Evolutionary conservation across 345 rosid species (phyloP).

Genomic region (Populus davidiana): DNA sequence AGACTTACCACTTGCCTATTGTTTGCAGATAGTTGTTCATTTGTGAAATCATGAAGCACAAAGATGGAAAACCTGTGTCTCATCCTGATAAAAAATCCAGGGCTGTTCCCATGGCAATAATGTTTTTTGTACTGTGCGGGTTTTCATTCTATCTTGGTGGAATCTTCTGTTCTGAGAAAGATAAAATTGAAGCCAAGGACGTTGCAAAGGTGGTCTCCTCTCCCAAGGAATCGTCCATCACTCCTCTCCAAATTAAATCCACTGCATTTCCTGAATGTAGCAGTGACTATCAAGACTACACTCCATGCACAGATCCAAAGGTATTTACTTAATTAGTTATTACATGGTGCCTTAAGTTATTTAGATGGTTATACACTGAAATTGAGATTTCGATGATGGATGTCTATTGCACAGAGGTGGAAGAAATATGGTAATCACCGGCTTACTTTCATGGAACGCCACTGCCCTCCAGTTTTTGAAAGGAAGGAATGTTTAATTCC

Average conservation of each 20-base stretch:
- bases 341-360: not conserved
- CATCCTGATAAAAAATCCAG: conserved; percentile 48
- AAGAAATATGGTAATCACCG: conserved; percentile 78
- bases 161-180: conserved; percentile 60
- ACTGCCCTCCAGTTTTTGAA: conserved; percentile 84
- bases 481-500: conserved; percentile 91
- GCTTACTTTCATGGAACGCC: conserved; percentile 92
- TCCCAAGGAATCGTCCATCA: conserved; percentile 38
- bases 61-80: conserved; percentile 66
- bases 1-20: not conserved
- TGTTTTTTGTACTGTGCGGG: conserved; percentile 59
- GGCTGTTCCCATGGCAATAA: conserved; percentile 45
- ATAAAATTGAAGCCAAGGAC: conserved; percentile 23
- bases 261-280: conserved; percentile 75
- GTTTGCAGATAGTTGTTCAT: conserved; percentile 33
- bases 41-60: conserved; percentile 59
- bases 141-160: conserved; percentile 93
- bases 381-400: conserved; percentile 4
- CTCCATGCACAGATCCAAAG: conserved; percentile 98
- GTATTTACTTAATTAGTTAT: conserved; percentile 27
- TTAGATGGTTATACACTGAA: not conserved
- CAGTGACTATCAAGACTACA: conserved; percentile 80
- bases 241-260: conserved; percentile 55
- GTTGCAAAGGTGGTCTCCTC: conserved; percentile 45
- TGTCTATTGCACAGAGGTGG: conserved; percentile 67